Base-by-base conservation (phyloP, 192 early-diverging fungal species). In the Chytriomyces sp. region DNA sequence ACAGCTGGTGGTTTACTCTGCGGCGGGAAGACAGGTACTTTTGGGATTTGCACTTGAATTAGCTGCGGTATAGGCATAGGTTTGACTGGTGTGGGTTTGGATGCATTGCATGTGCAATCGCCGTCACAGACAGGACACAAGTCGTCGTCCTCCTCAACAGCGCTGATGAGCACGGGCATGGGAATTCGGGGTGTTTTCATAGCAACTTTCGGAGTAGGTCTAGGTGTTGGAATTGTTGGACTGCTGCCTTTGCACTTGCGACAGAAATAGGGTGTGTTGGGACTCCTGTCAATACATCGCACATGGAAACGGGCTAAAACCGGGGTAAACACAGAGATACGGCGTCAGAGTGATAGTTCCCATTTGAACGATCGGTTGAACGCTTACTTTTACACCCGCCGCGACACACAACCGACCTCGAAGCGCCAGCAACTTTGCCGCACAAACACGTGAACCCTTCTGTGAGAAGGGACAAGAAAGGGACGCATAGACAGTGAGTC, bases 121-220 rank as follows among this genome's bases (percentile, higher is more conserved):
- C 75, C 75, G 26, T 77, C 75, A 59, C 75, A 77, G 26, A 77
- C 75, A 53, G 75, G 75, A 60, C 75, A 77, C 6, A 77, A 35
- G 45, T 77, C 75, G 50, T 77, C 75, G 35, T 77, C 75, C 47
- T 67, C 75, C 10, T 43, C 63, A 23, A n/a, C 57, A 23, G 18
- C 57, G 26, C 35, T 28, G 66, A 57, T 57, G n/a, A 11, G n/a
- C 47, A 49, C 67, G 13, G 67, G 46, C 44, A 16, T 13, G 9
- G 45, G 67, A 11, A 68, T 68, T 45, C 20, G 10, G 9, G 57
- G 71, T 26, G 71, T 11, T 45, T 61, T 63, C 61, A 63, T 63
- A 11, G 50, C 60, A 48, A 62, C 45, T 63, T 61, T 73, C 43
- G 61, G 71, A 47, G 47, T 18, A 1, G 63, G 46, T 45, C 9